Conservation (phyloP, 2,329 filamentous ascomycete genomes). For the Diaporthe velutina region DNA sequence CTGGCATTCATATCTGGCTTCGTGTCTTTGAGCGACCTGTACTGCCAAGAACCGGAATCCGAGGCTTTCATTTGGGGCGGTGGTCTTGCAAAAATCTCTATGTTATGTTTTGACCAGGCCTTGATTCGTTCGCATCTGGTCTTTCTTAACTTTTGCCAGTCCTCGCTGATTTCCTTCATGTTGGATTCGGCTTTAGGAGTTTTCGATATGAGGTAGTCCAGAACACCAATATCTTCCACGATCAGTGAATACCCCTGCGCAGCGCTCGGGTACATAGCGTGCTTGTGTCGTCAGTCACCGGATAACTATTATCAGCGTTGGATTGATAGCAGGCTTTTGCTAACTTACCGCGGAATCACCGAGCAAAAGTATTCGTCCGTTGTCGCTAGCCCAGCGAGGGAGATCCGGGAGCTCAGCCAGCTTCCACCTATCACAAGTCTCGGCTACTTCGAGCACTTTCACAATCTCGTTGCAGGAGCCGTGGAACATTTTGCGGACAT, state of each 20-base stretch:
- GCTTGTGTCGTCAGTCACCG: neutral
- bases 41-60: neutral
- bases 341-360: constrained; percentile 40
- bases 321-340: neutral
- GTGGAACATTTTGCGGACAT: constrained; percentile 40
- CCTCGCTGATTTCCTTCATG: neutral
- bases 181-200: neutral
- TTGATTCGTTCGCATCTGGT: constrained; percentile 42
- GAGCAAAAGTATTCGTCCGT: constrained; percentile 40
- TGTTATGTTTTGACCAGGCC: constrained; percentile 40
- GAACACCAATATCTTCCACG: constrained; percentile 35
- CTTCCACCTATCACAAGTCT: constrained; percentile 42
- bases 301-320: neutral
- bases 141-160: constrained; percentile 42
- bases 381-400: constrained; percentile 42
- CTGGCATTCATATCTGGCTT: constrained; percentile 24
- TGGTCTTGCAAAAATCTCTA: constrained; percentile 21
- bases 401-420: constrained; percentile 43
- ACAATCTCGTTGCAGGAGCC: constrained; percentile 39
- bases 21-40: constrained; percentile 24
- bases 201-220: constrained; percentile 17
- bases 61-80: neutral
- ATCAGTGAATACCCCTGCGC: constrained; percentile 32
- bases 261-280: constrained; percentile 34
- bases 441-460: constrained; percentile 35